These are phyloP conservation scores for Bruguiera gymnorhiza DNA, from an alignment of 345 rosid genomes.

Conservation along the genomic window DNA sequence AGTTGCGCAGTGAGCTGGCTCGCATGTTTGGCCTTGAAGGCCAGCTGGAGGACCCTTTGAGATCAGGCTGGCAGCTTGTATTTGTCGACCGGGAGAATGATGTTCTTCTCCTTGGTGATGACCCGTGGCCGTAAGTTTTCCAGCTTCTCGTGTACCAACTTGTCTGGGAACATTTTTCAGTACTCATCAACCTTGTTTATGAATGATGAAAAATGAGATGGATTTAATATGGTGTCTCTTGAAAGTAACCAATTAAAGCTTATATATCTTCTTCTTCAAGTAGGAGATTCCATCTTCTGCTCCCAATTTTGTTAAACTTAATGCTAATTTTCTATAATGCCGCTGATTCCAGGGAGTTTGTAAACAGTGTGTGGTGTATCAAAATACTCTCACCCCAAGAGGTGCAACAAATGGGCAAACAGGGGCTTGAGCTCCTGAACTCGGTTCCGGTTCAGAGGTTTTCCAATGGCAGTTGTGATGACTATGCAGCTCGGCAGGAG, in stretches of 20 bases:
- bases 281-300: too few relatives aligned
- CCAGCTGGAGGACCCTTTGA: slow-evolving; percentile 97
- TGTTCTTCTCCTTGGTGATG: slow-evolving; percentile 98
- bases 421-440: slow-evolving; percentile 67
- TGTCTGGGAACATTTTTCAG: background rate
- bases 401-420: slow-evolving; percentile 93
- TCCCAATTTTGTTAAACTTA: background rate
- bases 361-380: slow-evolving; percentile 90
- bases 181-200: background rate
- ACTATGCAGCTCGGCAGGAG: slow-evolving; percentile 64
- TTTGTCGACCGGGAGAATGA: slow-evolving; percentile 99
- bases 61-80: slow-evolving; percentile 99
- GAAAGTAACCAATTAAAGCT: too few relatives aligned
- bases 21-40: slow-evolving; percentile 99
- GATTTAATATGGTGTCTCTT: too few relatives aligned
- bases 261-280: too few relatives aligned
- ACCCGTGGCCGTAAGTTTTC: slow-evolving; percentile 96
- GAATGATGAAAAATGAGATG: too few relatives aligned
- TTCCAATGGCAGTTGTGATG: slow-evolving; percentile 70
- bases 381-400: slow-evolving; percentile 92
- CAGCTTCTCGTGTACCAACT: background rate
- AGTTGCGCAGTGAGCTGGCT: slow-evolving; percentile 89
- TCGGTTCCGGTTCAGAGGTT: slow-evolving; percentile 76
- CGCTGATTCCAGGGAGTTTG: slow-evolving; percentile 72
- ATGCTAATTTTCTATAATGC: slow-evolving; percentile 5